Evolutionary conservation across 768 basidiomycete species (phyloP), one percentile per base, ranked within the genome.

Genomic region (Pluteus cervinus): DNA sequence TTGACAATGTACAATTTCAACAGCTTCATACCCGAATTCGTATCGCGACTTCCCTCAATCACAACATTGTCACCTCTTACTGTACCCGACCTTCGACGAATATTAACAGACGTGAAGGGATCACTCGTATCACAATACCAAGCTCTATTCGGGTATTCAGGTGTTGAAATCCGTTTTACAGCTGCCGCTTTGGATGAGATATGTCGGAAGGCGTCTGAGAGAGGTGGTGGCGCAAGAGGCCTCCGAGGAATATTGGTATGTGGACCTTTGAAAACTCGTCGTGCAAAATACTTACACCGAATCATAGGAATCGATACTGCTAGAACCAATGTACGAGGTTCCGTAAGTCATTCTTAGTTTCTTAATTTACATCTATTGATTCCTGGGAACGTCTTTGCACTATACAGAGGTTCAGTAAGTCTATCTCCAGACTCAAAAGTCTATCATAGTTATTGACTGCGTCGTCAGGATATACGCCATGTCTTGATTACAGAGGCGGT

Each of bases 11-110:
- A 14, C 16, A n/a, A 33, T 4, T 14, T 20, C 21, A 31, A 5
- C 41, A 86, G 86, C 3, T 86, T 96, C 45, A 97, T 97, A 41
- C 93, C 93, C 16, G 93, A 98, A 61, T 97, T 98, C 49, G 75
- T 94, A 35, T 90, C 87, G 12, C 85, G 94, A 20, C 61, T 96
- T n/a, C 93, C 93, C 4, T 83, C 90, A n/a, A 71, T 92, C 24
- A 86, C 93, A 4, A 79, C 89, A 1, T 72, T 98, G 5, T 59
- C 82, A 5, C 83, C 86, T 5, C 69, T 97, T 2, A 83, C 86
- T 4, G 73, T 85, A 7, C 54, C 75, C 8, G 94, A 97, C 57
- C 70, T 98, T 12, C 76, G 90, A 18, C 76, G 83, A n/a, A 88
- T 97, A 41, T 71, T 98, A 29, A 88, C 86, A 2, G 91, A 96